Evolutionary conservation across 1,284 basidiomycete genomes (phyloP), one percentile per base, ranked within the genome.

Genomic region (Heliocybe sulcata): DNA sequence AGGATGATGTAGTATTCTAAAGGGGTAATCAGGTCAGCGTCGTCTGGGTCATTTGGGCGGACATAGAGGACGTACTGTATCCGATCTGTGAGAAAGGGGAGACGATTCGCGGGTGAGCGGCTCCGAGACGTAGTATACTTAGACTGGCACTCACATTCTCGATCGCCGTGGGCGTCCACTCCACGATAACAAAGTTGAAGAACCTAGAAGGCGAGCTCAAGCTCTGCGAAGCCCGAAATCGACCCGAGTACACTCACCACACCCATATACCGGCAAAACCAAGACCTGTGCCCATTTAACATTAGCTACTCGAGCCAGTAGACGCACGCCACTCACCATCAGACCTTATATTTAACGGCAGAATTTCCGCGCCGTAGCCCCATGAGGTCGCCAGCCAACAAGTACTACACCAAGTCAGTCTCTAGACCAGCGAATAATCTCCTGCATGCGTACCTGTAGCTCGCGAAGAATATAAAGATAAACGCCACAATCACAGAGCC

Each of bases 1-100:
- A 49, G 47, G 20, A 49, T 49, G 23, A 49, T 25, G 47, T 49
- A 49, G 47, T 49, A 49, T 49, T 49, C 47, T 49, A 22, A 22
- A n/a, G 8, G n/a, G n/a, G 14, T 8, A 23, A 4, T 26, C 22
- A 12, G 6, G 23, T 42, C 8, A 42, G 38, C 38, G 4, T 42
- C 6, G n/a, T 31, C 29, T 45, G 47, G 25, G 47, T 49, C 27
- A 20, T 6, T 20, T 42, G n/a, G 29, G n/a, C n/a, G 38, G 16
- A 9, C 6, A 4, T 22, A 11, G 22, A 49, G n/a, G 6, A 49
- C 47, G 23, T n/a, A 49, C 47, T 49, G 47, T 49, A 49, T 49
- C 47, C 47, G 47, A 49, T 49, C 47, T 49, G n/a, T 12, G 14
- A 25, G 20, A 49, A 49, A n/a, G 20, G n/a, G 16, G 38, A 12